A percentile compares a stretch with the other conserved stretches of the same genome.
Conservation (phyloP, 805 yeast species). For the Suhomyces sp. region DNA sequence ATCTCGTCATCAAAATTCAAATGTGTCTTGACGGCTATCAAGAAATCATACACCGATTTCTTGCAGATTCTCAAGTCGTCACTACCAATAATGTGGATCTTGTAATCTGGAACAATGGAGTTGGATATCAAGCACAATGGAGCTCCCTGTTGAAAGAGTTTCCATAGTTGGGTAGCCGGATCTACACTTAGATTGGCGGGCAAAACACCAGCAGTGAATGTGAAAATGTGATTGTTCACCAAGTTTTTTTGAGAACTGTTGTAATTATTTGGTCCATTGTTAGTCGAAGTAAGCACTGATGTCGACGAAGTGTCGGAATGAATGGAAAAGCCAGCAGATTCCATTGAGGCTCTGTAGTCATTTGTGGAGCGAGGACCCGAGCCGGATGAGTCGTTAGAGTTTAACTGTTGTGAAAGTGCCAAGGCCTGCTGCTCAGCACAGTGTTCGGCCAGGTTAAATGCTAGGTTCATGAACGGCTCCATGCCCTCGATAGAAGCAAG, state of each 20-base stretch:
- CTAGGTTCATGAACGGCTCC: slow-evolving; percentile 62
- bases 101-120: slow-evolving; percentile 50
- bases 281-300: slow-evolving; percentile 19
- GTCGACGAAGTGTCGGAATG: slow-evolving; percentile 31
- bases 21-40: slow-evolving; percentile 78
- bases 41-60: slow-evolving; percentile 84
- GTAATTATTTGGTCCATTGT: slow-evolving; percentile 1
- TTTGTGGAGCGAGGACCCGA: slow-evolving; percentile 7
- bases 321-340: slow-evolving; percentile 34
- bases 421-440: slow-evolving; percentile 71
- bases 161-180: slow-evolving; percentile 89
- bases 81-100: slow-evolving; percentile 62
- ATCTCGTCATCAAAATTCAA: slow-evolving; percentile 74
- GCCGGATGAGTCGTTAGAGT: slow-evolving; percentile 15
- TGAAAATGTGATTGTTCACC: slow-evolving; percentile 42
- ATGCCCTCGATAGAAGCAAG: slow-evolving; percentile 62
- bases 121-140: slow-evolving; percentile 87
- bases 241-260: slow-evolving; percentile 10
- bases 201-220: slow-evolving; percentile 72
- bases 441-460: slow-evolving; percentile 63
- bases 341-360: slow-evolving; percentile 33
- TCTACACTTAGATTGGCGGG: slow-evolving; percentile 77
- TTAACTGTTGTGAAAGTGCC: slow-evolving; percentile 42
- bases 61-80: slow-evolving; percentile 85
- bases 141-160: slow-evolving; percentile 86